These are phyloP conservation scores for Arabis alpina DNA, from an alignment of 345 rosid species.

Conservation along the genomic window DNA sequence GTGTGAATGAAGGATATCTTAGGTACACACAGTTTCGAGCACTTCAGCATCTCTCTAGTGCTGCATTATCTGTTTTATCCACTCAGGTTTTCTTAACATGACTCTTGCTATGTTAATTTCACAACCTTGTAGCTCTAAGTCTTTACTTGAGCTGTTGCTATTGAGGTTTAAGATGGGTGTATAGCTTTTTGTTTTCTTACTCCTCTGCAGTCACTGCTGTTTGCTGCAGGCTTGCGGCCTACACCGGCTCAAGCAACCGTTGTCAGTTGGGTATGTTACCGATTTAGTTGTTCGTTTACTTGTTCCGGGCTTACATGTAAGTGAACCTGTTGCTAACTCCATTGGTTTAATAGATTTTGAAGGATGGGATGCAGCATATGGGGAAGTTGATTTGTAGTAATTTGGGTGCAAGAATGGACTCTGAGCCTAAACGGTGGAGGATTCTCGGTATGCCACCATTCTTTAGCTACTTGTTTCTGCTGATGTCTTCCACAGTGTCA, in stretches of 20 bases:
- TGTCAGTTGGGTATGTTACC: conserved; percentile 84
- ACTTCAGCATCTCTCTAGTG: conserved; percentile 83
- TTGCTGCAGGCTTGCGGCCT: conserved; percentile 98
- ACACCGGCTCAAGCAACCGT: conserved; percentile 96
- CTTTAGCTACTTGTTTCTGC: conserved; percentile 50
- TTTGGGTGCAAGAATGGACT: conserved; percentile 98
- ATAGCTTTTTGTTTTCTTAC: conserved; percentile 45
- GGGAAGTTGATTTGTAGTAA: conserved; percentile 94
- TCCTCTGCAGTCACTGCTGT: conserved; percentile 85
- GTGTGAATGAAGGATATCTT: conserved; percentile 95
- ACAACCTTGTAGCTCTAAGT: not conserved
- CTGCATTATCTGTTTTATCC: conserved; percentile 82
- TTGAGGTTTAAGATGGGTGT: conserved; percentile 23
- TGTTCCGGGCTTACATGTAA: not conserved
- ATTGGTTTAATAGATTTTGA: conserved; percentile 62
- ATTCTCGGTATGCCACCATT: conserved; percentile 61
- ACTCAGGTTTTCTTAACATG: conserved; percentile 74
- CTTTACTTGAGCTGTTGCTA: not conserved
- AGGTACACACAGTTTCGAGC: conserved; percentile 91
- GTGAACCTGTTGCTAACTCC: not conserved
- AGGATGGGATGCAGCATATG: conserved; percentile 96
- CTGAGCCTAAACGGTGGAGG: conserved; percentile 96
- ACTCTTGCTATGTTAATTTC: conserved; percentile 15
- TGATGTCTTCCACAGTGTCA: conserved; percentile 44
- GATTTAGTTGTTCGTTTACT: not conserved